Conservation (phyloP, 164 flowering plant genomes). For the Dillenia suffruticosa region DNA sequence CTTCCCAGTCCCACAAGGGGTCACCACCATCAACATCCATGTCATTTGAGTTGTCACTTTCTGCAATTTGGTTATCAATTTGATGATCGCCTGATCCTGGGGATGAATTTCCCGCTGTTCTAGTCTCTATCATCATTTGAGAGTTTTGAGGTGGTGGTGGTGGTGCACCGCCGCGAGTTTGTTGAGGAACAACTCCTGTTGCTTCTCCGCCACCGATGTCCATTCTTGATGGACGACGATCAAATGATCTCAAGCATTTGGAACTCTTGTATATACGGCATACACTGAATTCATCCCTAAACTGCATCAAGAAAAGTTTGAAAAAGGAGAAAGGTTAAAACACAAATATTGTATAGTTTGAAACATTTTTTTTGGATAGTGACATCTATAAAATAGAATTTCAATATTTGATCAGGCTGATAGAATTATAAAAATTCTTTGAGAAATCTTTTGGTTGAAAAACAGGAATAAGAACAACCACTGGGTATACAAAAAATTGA, state of each 20-base stretch:
- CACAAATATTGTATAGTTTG: background rate
- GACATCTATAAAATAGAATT: no score
- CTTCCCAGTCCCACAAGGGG: slow-evolving; percentile 17
- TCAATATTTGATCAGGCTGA: no score
- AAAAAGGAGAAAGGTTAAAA: background rate
- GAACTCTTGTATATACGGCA: slow-evolving; percentile 63
- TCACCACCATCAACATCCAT: slow-evolving; percentile 3
- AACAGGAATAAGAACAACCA: no score
- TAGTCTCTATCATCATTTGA: slow-evolving; percentile 12
- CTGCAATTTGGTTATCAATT: slow-evolving; percentile 5
- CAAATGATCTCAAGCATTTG: slow-evolving; percentile 58
- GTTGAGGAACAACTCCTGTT: background rate
- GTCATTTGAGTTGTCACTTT: background rate
- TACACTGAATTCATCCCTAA: slow-evolving; percentile 55
- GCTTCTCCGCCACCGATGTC: no score
- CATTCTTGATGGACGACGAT: slow-evolving; percentile 49
- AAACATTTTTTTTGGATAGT: background rate
- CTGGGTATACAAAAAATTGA: no score
- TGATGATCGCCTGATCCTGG: slow-evolving; percentile 17
- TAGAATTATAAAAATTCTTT: background rate
- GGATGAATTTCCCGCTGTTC: slow-evolving; percentile 25
- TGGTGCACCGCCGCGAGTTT: background rate
- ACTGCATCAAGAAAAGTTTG: slow-evolving; percentile 24
- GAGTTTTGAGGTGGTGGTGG: slow-evolving; percentile 8
- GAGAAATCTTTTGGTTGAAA: background rate